Base-by-base conservation (phyloP, 108 stramenopile genomes). In the Cyclotella distinguenda region DNA sequence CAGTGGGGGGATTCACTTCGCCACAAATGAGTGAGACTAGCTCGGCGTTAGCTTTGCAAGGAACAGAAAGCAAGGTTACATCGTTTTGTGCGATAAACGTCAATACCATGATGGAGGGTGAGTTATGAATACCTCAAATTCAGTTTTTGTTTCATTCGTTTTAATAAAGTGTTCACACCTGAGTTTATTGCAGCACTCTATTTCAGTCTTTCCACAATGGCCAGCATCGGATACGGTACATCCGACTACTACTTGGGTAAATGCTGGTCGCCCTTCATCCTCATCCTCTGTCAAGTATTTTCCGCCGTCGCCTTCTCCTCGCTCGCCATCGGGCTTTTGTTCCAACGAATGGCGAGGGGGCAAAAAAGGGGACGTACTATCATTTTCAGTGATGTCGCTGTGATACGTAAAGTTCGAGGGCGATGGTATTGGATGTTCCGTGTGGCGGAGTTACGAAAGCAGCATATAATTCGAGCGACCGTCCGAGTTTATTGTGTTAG, bases 161-260 rank as follows among this genome's bases (percentile, higher is more conserved):
- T 43, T 9, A n/a, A n/a, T n/a, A n/a, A n/a, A n/a, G n/a, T n/a
- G n/a, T n/a, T n/a, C n/a, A n/a, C n/a, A n/a, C n/a, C n/a, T n/a
- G n/a, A n/a, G n/a, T 30, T 22, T 42, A 18, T 28, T 42, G 45
- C 11, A 82, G 91, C 86, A 44, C 82, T 82, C 40, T 86, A 95
- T 58, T 97, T 99, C 53, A 82, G 79, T 4, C 81, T 97, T 3
- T 91, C 90, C 23, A 95, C 94, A 38, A 96, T 96, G 91, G 88
- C 95, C 15, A 92, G 95, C 9, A 93, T 97, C 55, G 98, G 98
- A 19, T 99, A 96, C 62, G 96, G 96, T 15, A 89, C 89, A 1
- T 86, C 89, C 23, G 93, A 96, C 67, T 95, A 95, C 78, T 96
- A 94, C 76, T 96, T 97, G 73, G 89, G 85, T 12, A 81, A 83